Evolutionary conservation across 1,284 basidiomycete species (phyloP).

Genomic region (Tylopilus sp.): DNA sequence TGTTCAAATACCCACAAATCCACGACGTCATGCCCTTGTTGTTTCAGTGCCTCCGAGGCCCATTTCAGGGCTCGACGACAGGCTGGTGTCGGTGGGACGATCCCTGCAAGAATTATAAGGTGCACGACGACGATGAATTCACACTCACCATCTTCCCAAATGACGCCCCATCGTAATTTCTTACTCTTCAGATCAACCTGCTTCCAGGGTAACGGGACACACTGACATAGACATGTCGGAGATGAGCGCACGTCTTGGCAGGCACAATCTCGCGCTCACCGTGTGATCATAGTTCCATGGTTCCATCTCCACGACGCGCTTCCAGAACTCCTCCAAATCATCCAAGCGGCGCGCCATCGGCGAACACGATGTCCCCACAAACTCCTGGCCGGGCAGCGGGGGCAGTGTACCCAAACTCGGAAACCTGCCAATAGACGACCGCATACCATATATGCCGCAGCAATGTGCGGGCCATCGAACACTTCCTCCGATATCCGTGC

Average conservation of each 20-base stretch:
- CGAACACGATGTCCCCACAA: slow-evolving; percentile 51
- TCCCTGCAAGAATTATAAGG: slow-evolving; percentile 36
- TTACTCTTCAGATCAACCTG: slow-evolving; percentile 42
- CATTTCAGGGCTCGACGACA: slow-evolving; percentile 74
- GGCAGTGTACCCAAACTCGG: slow-evolving; percentile 40
- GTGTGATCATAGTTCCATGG: slow-evolving; percentile 49
- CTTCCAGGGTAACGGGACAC: slow-evolving; percentile 49
- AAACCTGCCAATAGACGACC: slow-evolving; percentile 56
- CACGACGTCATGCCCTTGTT: slow-evolving; percentile 76
- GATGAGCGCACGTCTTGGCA: slow-evolving; percentile 3
- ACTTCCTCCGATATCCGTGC: slow-evolving; percentile 61
- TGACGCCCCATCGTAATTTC: slow-evolving; percentile 46
- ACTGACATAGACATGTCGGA: slow-evolving; percentile 28
- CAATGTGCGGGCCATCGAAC: slow-evolving; percentile 66
- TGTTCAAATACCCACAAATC: slow-evolving; percentile 61
- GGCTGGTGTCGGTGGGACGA: slow-evolving; percentile 72
- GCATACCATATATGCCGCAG: slow-evolving; percentile 64
- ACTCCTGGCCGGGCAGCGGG: slow-evolving; percentile 53
- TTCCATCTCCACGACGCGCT: slow-evolving; percentile 47
- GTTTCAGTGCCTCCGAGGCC: slow-evolving; percentile 65
- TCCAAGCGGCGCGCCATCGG: slow-evolving; percentile 62
- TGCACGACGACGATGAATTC: neutral
- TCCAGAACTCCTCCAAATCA: slow-evolving; percentile 57
- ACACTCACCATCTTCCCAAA: slow-evolving; percentile 47
- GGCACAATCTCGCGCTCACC: slow-evolving; percentile 23